These are phyloP conservation scores for Arthrobotrys musiformis DNA, from an alignment of 2,329 filamentous ascomycete genomes.

Conservation along the genomic window DNA sequence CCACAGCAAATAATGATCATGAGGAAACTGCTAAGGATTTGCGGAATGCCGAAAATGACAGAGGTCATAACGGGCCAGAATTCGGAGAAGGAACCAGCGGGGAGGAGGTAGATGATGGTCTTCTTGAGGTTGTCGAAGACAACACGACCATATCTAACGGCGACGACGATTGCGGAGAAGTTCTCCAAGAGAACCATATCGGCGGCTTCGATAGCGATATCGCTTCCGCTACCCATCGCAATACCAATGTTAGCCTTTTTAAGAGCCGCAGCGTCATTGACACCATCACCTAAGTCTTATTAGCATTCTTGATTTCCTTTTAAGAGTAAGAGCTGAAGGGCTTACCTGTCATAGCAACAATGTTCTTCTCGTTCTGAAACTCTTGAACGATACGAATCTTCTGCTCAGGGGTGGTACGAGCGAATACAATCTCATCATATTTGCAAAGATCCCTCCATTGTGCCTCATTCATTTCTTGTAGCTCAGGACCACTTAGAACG, in stretches of 20 bases:
- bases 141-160: constrained; percentile 76
- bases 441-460: constrained; percentile 75
- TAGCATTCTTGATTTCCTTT: neutral
- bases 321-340: neutral
- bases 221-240: constrained; percentile 69
- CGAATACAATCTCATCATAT: constrained; percentile 80
- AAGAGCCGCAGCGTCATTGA: constrained; percentile 67
- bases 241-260: constrained; percentile 72
- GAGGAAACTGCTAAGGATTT: constrained; percentile 77
- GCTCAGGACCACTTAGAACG: constrained; percentile 73
- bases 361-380: constrained; percentile 72
- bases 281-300: constrained; percentile 61
- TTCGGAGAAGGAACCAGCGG: constrained; percentile 78
- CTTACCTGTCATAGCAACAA: constrained; percentile 67
- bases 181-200: constrained; percentile 75
- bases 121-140: constrained; percentile 86
- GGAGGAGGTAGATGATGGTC: constrained; percentile 77
- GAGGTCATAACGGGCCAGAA: constrained; percentile 81
- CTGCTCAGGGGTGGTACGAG: constrained; percentile 79
- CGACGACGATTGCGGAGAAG: constrained; percentile 77
- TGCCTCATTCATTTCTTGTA: constrained; percentile 72
- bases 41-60: constrained; percentile 76
- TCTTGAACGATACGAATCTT: constrained; percentile 83
- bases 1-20: constrained; percentile 75
- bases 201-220: constrained; percentile 72